Evolutionary conservation across 257 asterid genomes (phyloP).

Genomic region (Penstemon davidsonii): DNA sequence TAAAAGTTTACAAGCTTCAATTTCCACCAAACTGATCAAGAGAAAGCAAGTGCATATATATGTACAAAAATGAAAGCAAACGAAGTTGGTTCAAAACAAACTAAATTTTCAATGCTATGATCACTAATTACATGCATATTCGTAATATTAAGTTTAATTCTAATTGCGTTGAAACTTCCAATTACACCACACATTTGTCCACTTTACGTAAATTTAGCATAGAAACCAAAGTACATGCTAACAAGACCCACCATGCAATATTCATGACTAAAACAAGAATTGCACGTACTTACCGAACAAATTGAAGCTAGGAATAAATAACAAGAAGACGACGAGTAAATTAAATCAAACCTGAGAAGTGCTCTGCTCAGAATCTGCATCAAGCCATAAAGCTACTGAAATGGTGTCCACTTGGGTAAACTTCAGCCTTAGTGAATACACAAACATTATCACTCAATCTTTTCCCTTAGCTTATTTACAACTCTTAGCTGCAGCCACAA

Average conservation of each 20-base stretch:
- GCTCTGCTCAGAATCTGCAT: background rate
- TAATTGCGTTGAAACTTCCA: background rate
- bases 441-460: background rate
- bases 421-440: background rate
- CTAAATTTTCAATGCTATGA: no score
- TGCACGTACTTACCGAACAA: conserved; percentile 6
- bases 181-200: background rate
- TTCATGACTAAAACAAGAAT: conserved; percentile 27
- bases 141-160: background rate
- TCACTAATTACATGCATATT: no score
- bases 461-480: conserved; percentile 23
- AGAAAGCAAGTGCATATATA: no score
- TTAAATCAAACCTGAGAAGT: background rate
- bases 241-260: conserved; percentile 29
- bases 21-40: no score
- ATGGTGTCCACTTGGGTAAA: conserved; percentile 25
- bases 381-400: background rate
- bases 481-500: conserved; percentile 21
- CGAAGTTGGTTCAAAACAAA: no score
- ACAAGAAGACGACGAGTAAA: background rate
- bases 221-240: conserved; percentile 21
- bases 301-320: conserved; percentile 19
- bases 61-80: no score
- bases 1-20: no score
- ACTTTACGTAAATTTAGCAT: conserved; percentile 29